Conservation (phyloP, 495 filamentous ascomycete genomes). For the Terfezia claveryi region DNA sequence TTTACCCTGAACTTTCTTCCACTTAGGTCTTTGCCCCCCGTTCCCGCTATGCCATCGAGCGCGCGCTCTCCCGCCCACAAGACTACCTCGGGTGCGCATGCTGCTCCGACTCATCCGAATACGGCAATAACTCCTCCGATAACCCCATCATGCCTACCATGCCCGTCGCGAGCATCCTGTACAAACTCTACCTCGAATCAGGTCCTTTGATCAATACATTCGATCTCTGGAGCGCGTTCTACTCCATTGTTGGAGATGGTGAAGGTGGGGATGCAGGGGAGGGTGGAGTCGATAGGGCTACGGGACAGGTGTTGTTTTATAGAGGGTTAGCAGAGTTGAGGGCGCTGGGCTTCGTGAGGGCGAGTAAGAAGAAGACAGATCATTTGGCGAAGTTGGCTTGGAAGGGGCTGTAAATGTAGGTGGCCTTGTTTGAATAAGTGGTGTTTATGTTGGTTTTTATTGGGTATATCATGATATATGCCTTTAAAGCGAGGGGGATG, state of each 20-base stretch:
- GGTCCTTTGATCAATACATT: slow-evolving; percentile 69
- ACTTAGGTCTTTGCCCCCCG: slow-evolving; percentile 48
- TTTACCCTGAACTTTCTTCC: too few relatives aligned
- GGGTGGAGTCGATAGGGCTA: slow-evolving; percentile 24
- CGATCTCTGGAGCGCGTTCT: slow-evolving; percentile 79
- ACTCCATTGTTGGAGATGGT: slow-evolving; percentile 47
- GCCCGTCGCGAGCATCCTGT: slow-evolving; percentile 61
- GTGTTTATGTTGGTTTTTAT: background rate
- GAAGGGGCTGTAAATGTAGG: slow-evolving; percentile 33
- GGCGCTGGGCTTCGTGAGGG: slow-evolving; percentile 67
- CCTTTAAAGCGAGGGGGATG: too few relatives aligned
- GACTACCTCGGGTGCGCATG: slow-evolving; percentile 68
- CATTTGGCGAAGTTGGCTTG: slow-evolving; percentile 65
- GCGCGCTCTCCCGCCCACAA: slow-evolving; percentile 56
- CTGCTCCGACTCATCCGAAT: slow-evolving; percentile 27
- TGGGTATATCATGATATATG: background rate
- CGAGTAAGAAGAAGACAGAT: slow-evolving; percentile 74
- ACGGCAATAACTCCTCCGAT: background rate
- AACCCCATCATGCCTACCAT: slow-evolving; percentile 34
- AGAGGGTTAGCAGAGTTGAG: slow-evolving; percentile 61
- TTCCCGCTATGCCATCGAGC: slow-evolving; percentile 56
- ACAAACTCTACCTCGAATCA: slow-evolving; percentile 78
- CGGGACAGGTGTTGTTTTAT: slow-evolving; percentile 55
- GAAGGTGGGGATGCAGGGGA: slow-evolving; percentile 29
- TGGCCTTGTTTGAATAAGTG: background rate